These are phyloP conservation scores for Aspergillus ruber DNA, from an alignment of 2,329 filamentous ascomycete species.

Conservation along the genomic window DNA sequence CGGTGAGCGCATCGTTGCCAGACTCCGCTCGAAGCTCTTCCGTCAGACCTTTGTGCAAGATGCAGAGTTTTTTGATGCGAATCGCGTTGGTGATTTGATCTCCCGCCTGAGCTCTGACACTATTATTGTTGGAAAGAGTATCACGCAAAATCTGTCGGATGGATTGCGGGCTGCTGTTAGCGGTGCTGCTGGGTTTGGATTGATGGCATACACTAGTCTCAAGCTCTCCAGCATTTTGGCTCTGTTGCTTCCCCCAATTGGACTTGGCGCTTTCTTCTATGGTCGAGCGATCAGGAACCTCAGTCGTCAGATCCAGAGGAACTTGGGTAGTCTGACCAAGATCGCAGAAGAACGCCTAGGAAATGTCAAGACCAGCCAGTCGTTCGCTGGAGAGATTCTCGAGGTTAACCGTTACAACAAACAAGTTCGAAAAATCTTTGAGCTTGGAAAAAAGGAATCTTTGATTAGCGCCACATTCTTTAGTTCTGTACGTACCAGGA, in stretches of 20 bases:
- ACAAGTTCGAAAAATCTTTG: slow-evolving; percentile 87
- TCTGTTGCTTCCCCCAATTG: slow-evolving; percentile 84
- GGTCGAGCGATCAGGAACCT: slow-evolving; percentile 82
- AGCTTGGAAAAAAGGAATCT: slow-evolving; percentile 78
- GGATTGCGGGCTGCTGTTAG: slow-evolving; percentile 88
- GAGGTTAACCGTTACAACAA: slow-evolving; percentile 87
- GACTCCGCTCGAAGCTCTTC: slow-evolving; percentile 83
- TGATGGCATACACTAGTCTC: slow-evolving; percentile 94
- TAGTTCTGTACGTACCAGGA: slow-evolving; percentile 42
- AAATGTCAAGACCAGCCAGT: slow-evolving; percentile 93
- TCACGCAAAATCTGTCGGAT: slow-evolving; percentile 95
- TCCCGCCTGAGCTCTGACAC: slow-evolving; percentile 93
- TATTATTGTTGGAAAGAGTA: slow-evolving; percentile 96
- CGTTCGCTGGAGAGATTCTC: slow-evolving; percentile 86
- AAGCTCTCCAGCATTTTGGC: slow-evolving; percentile 82
- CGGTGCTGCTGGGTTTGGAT: slow-evolving; percentile 76
- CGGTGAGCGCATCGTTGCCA: slow-evolving; percentile 86
- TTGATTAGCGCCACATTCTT: slow-evolving; percentile 90
- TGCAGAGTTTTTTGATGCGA: slow-evolving; percentile 97
- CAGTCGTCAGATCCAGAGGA: slow-evolving; percentile 88
- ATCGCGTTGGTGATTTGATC: slow-evolving; percentile 91
- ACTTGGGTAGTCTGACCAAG: slow-evolving; percentile 85
- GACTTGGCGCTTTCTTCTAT: slow-evolving; percentile 84
- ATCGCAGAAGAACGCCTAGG: slow-evolving; percentile 97
- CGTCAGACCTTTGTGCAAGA: slow-evolving; percentile 92